A percentile compares a stretch with the other conserved stretches of the same genome.
These are phyloP conservation scores for Claviceps spartinae DNA, from an alignment of 2,329 filamentous ascomycete genomes.

Conservation along the genomic window DNA sequence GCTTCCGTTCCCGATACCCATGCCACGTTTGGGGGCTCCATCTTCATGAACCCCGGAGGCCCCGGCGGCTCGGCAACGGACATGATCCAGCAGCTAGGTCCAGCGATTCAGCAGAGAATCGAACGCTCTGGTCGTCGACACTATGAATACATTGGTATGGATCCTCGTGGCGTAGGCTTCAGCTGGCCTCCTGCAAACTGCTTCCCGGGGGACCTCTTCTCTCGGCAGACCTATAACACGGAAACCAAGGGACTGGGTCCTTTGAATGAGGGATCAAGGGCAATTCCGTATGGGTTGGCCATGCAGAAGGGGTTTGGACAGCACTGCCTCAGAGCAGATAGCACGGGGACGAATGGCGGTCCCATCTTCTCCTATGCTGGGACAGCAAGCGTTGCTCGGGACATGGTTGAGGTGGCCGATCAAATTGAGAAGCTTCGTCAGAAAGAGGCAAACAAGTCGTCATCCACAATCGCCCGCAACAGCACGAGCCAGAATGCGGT, in stretches of 20 bases:
- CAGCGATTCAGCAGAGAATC: conserved; percentile 15
- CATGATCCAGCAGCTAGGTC: conserved; percentile 11
- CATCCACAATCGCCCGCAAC: background rate
- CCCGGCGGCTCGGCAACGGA: conserved; percentile 24
- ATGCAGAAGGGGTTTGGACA: conserved; percentile 11
- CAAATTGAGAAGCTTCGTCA: conserved; percentile 4
- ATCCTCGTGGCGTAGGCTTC: conserved; percentile 23
- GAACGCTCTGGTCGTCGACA: conserved; percentile 13
- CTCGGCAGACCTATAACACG: background rate
- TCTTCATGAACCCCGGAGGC: conserved; percentile 26
- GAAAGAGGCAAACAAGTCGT: background rate
- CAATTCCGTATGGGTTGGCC: conserved; percentile 5
- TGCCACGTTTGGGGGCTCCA: conserved; percentile 21
- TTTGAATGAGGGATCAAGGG: background rate
- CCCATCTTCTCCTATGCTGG: conserved; percentile 14
- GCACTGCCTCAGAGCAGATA: conserved; percentile 13
- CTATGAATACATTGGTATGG: conserved; percentile 27
- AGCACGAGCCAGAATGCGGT: conserved; percentile 1
- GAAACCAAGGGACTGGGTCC: background rate
- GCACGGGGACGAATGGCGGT: conserved; percentile 4
- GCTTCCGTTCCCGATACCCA: conserved; percentile 23
- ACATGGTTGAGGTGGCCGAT: conserved; percentile 6
- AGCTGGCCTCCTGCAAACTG: conserved; percentile 5
- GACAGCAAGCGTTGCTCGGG: conserved; percentile 6
- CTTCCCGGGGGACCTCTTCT: conserved; percentile 11